Percentiles rank a stretch among this genome's conserved stretches.
Evolutionary conservation across 768 basidiomycete species (phyloP).

Genomic region (Hygrocybe coccinea): DNA sequence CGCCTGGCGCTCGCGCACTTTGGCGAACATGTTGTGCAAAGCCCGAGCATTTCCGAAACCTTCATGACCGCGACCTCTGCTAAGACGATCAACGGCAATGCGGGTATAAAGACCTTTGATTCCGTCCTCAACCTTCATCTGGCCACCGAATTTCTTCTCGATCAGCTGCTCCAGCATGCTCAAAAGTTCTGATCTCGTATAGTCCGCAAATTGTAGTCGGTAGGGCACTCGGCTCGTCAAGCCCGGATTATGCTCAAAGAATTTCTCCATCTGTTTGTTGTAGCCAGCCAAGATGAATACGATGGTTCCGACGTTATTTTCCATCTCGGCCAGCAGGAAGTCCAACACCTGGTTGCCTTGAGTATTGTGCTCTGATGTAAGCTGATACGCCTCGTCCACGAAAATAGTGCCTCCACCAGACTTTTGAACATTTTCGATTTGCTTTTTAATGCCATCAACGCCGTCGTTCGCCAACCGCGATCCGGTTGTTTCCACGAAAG

Average conservation of each 20-base stretch:
- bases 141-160: slow-evolving; percentile 41
- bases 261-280: slow-evolving; percentile 67
- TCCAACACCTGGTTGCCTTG: slow-evolving; percentile 59
- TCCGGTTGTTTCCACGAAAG: slow-evolving; percentile 61
- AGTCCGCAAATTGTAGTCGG: slow-evolving; percentile 55
- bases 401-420: slow-evolving; percentile 64
- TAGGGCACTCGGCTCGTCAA: slow-evolving; percentile 64
- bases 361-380: slow-evolving; percentile 44
- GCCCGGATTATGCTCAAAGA: slow-evolving; percentile 74
- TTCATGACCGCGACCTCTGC: slow-evolving; percentile 49
- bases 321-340: slow-evolving; percentile 70
- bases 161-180: slow-evolving; percentile 49
- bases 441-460: slow-evolving; percentile 46
- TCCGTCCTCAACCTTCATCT: slow-evolving; percentile 55
- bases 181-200: slow-evolving; percentile 52
- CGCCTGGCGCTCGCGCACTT: slow-evolving; percentile 51
- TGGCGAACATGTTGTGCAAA: slow-evolving; percentile 45
- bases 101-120: slow-evolving; percentile 49
- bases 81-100: slow-evolving; percentile 56
- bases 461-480: slow-evolving; percentile 55
- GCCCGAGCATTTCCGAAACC: slow-evolving; percentile 70
- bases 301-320: slow-evolving; percentile 57
- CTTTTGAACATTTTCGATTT: slow-evolving; percentile 41
- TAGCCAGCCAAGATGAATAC: slow-evolving; percentile 73
- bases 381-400: slow-evolving; percentile 69